A percentile compares a stretch with the other conserved stretches of the same genome.
Conservation (phyloP, 371 early-diverging fungal genomes). For the Conidiobolus incongruus region DNA sequence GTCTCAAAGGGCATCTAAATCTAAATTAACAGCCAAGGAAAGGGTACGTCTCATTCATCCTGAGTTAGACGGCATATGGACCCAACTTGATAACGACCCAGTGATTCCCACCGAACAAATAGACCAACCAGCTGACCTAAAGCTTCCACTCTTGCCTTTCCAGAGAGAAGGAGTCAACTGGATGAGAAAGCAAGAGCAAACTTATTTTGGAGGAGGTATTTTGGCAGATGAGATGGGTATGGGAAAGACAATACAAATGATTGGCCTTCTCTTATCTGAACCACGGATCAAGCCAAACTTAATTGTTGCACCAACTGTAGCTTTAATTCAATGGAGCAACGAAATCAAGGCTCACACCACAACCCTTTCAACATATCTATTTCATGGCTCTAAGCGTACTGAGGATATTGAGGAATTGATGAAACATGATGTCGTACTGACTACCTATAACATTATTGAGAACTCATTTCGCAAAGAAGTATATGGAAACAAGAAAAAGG, state of each 20-base stretch:
- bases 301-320: conserved; percentile 75
- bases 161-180: conserved; percentile 70
- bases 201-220: conserved; percentile 13
- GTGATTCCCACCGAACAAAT: conserved; percentile 12
- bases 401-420: conserved; percentile 19
- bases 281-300: conserved; percentile 45
- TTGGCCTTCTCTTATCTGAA: conserved; percentile 51
- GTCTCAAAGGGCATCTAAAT: conserved; percentile 7
- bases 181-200: conserved; percentile 52
- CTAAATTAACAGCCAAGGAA: not conserved
- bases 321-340: conserved; percentile 70
- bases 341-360: conserved; percentile 58
- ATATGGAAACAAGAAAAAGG: conserved; percentile 31
- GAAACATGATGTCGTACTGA: conserved; percentile 56
- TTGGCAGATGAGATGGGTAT: conserved; percentile 88
- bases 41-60: conserved; percentile 23
- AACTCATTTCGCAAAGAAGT: conserved; percentile 42
- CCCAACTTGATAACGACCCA: conserved; percentile 21
- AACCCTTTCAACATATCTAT: conserved; percentile 34
- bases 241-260: conserved; percentile 97
- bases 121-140: conserved; percentile 45
- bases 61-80: conserved; percentile 42
- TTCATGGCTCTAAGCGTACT: conserved; percentile 38
- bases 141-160: conserved; percentile 65
- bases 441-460: conserved; percentile 67